A percentile compares a stretch with the other conserved stretches of the same genome.
phyloP scores from a whole-genome alignment of 2,329 filamentous ascomycete species.

The Trichothecium roseum region DNA sequence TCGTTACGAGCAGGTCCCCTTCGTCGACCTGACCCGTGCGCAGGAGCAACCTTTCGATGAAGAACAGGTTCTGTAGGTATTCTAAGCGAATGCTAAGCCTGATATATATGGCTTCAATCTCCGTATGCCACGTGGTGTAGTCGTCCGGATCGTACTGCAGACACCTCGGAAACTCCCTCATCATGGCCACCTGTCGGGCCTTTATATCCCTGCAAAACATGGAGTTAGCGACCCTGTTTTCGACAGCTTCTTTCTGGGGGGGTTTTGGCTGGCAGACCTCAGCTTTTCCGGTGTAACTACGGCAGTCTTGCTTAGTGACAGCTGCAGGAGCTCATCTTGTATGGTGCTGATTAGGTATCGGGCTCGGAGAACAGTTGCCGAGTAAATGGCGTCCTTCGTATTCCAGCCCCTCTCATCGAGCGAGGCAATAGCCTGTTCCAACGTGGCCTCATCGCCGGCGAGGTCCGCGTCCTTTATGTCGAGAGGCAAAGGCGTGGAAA shows the following conservation, averaged over 20 bases:
- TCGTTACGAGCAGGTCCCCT: conserved; percentile 29
- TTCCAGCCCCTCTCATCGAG: conserved; percentile 27
- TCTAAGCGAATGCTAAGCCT: conserved; percentile 34
- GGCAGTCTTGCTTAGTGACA: conserved; percentile 10
- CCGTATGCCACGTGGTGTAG: conserved; percentile 4
- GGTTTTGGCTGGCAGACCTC: too few relatives aligned
- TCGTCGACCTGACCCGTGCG: conserved; percentile 20
- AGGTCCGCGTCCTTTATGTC: conserved; percentile 24
- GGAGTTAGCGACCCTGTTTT: too few relatives aligned
- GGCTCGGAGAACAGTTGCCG: conserved; percentile 18
- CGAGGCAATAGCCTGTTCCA: conserved; percentile 6
- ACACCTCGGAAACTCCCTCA: conserved; percentile 36
- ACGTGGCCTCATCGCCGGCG: conserved; percentile 17
- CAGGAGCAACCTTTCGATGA: conserved; percentile 43
- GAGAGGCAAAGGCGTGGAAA: conserved; percentile 26
- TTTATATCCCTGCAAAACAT: conserved; percentile 1
- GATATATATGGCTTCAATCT: conserved; percentile 26
- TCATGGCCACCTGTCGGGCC: conserved; percentile 25
- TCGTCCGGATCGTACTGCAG: conserved; percentile 39
- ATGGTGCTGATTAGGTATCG: conserved; percentile 12
- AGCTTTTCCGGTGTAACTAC: neutral
- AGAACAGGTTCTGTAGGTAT: conserved; percentile 44
- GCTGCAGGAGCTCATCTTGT: conserved; percentile 16
- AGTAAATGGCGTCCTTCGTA: conserved; percentile 16
- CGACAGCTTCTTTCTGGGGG: too few relatives aligned